phyloP scores from a whole-genome alignment of 2,329 filamentous ascomycete genomes.

The Coleophoma cylindrospora region DNA sequence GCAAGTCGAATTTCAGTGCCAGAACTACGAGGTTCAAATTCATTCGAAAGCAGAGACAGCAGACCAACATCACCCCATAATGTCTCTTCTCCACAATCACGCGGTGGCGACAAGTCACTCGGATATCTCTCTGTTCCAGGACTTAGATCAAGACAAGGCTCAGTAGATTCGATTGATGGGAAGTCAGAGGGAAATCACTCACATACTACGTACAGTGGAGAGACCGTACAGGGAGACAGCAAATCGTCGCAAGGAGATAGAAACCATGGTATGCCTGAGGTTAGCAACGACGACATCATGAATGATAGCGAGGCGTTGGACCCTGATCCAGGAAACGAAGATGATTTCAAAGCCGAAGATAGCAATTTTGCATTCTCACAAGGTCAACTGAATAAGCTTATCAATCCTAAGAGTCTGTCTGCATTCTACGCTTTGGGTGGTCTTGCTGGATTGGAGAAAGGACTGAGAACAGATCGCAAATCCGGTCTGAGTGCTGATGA shows the following conservation, averaged over 20 bases:
- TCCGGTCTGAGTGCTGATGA: constrained; percentile 70
- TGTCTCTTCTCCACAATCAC: constrained; percentile 55
- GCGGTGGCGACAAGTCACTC: constrained; percentile 36
- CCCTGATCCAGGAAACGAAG: constrained; percentile 68
- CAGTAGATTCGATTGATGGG: constrained; percentile 56
- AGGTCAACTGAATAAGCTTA: constrained; percentile 69
- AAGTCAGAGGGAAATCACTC: constrained; percentile 35
- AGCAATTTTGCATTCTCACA: constrained; percentile 71
- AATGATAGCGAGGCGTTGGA: constrained; percentile 37
- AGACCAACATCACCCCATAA: constrained; percentile 64
- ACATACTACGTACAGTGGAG: constrained; percentile 32
- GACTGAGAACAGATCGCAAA: constrained; percentile 59
- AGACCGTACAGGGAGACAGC: constrained; percentile 42
- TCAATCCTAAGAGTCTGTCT: constrained; percentile 73
- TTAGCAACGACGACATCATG: constrained; percentile 40
- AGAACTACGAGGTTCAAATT: constrained; percentile 46
- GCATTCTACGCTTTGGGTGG: constrained; percentile 75
- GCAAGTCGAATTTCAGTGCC: constrained; percentile 25
- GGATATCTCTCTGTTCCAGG: constrained; percentile 61
- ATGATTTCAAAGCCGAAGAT: constrained; percentile 60
- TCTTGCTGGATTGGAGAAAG: constrained; percentile 66
- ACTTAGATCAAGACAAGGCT: constrained; percentile 58
- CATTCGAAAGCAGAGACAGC: constrained; percentile 56
- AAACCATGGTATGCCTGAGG: constrained; percentile 33
- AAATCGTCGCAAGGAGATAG: constrained; percentile 35